Conservation (phyloP, 148 eudicot genomes). For the Mesembryanthemum crystallinum region DNA sequence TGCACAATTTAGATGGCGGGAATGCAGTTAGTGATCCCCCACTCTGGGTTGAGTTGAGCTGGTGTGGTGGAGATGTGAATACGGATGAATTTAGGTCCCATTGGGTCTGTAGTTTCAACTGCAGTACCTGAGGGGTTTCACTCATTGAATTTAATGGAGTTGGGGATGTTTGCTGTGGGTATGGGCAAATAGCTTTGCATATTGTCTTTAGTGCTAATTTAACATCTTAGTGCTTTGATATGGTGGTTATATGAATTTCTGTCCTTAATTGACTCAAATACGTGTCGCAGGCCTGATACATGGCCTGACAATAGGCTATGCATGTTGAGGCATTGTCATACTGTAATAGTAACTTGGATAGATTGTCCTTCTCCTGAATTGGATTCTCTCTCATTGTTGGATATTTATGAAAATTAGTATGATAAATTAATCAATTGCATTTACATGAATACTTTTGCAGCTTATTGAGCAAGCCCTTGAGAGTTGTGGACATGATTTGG, state of each 20-base stretch:
- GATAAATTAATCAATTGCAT: not conserved
- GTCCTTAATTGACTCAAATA: not conserved
- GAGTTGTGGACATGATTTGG: slow-evolving; percentile 72
- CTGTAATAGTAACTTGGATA: not conserved
- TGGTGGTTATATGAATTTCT: too few relatives aligned
- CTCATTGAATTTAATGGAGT: not conserved
- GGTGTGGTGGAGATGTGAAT: not conserved
- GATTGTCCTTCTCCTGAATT: not conserved
- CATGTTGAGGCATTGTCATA: not conserved
- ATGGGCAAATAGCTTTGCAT: not conserved
- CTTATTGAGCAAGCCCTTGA: slow-evolving; percentile 72
- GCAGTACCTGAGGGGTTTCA: not conserved
- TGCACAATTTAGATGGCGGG: not conserved
- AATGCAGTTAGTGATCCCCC: too few relatives aligned
- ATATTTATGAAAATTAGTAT: not conserved
- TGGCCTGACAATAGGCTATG: not conserved
- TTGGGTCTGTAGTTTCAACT: not conserved
- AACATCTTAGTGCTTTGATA: not conserved
- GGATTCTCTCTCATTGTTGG: too few relatives aligned
- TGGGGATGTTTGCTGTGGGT: not conserved
- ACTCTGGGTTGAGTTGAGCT: not conserved
- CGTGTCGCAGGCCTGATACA: not conserved
- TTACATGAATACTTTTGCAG: slow-evolving; percentile 28
- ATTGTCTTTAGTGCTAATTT: not conserved
- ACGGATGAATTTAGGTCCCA: not conserved